These are phyloP conservation scores for Rhodomyrtus psidioides DNA, from an alignment of 441 rosid species.

Conservation along the genomic window DNA sequence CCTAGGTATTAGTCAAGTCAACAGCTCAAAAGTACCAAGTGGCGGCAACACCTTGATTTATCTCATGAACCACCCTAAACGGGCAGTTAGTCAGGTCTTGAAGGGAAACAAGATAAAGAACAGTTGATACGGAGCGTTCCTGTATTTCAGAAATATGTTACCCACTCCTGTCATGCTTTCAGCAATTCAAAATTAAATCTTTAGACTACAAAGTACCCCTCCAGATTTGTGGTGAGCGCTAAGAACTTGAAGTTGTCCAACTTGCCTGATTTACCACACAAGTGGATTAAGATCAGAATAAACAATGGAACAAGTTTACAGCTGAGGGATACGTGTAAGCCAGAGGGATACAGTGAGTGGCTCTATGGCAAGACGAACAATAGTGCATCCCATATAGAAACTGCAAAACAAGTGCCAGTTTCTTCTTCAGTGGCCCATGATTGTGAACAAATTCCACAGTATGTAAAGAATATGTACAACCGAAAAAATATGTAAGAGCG, in stretches of 20 bases:
- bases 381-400: background rate
- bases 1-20: background rate
- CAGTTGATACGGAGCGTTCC: slow-evolving; percentile 94
- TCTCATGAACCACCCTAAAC: slow-evolving; percentile 93
- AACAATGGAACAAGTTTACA: background rate
- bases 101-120: slow-evolving; percentile 95
- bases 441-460: background rate
- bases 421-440: background rate
- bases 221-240: slow-evolving; percentile 97
- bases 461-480: background rate
- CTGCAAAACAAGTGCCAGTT: no score
- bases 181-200: background rate
- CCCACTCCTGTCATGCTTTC: background rate
- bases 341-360: background rate
- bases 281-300: slow-evolving; percentile 1
- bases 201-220: slow-evolving; percentile 45
- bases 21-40: background rate
- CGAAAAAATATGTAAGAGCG: background rate
- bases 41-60: slow-evolving; percentile 71
- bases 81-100: slow-evolving; percentile 98
- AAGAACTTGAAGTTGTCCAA: slow-evolving; percentile 84
- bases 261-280: slow-evolving; percentile 34
- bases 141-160: slow-evolving; percentile 4
- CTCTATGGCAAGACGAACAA: background rate
- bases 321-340: background rate